Evolutionary conservation across 2,329 filamentous ascomycete genomes (phyloP), one percentile per base, ranked within the genome.

Genomic region (Epichloe sibirici): DNA sequence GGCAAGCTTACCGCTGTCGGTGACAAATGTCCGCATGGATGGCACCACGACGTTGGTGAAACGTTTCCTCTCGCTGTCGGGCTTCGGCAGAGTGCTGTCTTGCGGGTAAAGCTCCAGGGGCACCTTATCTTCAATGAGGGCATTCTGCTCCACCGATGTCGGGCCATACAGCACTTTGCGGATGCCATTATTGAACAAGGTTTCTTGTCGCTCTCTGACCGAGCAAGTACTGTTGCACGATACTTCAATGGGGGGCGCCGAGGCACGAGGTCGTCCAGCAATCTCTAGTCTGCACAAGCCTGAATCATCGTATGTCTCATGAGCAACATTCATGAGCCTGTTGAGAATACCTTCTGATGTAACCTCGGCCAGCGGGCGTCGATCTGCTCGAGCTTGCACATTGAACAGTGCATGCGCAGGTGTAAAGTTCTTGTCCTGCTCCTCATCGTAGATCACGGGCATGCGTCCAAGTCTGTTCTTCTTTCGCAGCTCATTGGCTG

Each of bases 11-110:
- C 93, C 93, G 51, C 90, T 95, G 69, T 97, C 93, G 2, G 91
- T 97, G 54, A 98, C 93, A 64, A 98, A 98, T 60, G 90, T 89
- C 48, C 83, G 86, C 93, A 98, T 98, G 11, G 90, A 96, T 0
- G 93, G 93, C 37, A 96, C 90, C 49, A 85, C 79, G 57, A 98
- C 94, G 65, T 91, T 87, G 49, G 87, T 96, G 70, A 90, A 97
- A 25, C 87, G 82, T 58, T 83, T 81, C 74, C 89, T 91, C 63
- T 86, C 80, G 45, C 87, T 89, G 55, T 87, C 83, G 0, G 93
- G 90, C 38, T 77, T 72, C 3, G 93, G 90, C 1, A 97, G 74
- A 68, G 90, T 74, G 58, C 80, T 74, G 12, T 71, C 72, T 2
- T 77, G 65, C 1, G 90, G 86, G 61, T 84, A 83, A 38, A 77